Percentiles rank a stretch among this genome's conserved stretches.
These are phyloP conservation scores for Nitzschia putrida DNA, from an alignment of 108 stramenopile genomes.

Conservation along the genomic window DNA sequence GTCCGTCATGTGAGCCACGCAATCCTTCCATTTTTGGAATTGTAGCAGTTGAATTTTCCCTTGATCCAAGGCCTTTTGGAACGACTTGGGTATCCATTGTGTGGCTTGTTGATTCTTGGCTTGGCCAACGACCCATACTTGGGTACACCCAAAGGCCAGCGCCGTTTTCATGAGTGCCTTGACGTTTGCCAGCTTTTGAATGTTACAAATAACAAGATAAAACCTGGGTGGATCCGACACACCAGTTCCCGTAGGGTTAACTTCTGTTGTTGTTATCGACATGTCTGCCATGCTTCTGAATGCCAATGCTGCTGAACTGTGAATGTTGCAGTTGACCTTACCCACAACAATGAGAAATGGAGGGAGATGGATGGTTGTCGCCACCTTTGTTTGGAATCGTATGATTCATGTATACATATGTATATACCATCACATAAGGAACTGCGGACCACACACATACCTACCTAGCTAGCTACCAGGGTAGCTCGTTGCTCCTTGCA, in stretches of 20 bases:
- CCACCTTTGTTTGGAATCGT: too few relatives aligned
- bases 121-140: slow-evolving; percentile 76
- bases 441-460: too few relatives aligned
- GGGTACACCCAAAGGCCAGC: slow-evolving; percentile 64
- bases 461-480: too few relatives aligned
- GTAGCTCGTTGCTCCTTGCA: too few relatives aligned
- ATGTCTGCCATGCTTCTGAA: background rate
- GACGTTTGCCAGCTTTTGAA: slow-evolving; percentile 70
- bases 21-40: slow-evolving; percentile 72
- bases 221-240: slow-evolving; percentile 19
- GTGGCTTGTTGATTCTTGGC: slow-evolving; percentile 18
- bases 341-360: too few relatives aligned
- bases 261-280: background rate
- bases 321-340: too few relatives aligned
- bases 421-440: too few relatives aligned
- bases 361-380: too few relatives aligned
- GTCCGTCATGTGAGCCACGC: slow-evolving; percentile 47
- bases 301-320: too few relatives aligned
- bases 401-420: too few relatives aligned
- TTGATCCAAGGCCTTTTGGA: slow-evolving; percentile 13
- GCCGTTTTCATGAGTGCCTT: slow-evolving; percentile 57
- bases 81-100: slow-evolving; percentile 25
- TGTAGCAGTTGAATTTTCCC: slow-evolving; percentile 21
- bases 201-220: slow-evolving; percentile 78
- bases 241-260: background rate